A percentile compares a stretch with the other conserved stretches of the same genome.
Evolutionary conservation across 2,329 filamentous ascomycete genomes (phyloP).

Genomic region (Neocucurbitaria cava): DNA sequence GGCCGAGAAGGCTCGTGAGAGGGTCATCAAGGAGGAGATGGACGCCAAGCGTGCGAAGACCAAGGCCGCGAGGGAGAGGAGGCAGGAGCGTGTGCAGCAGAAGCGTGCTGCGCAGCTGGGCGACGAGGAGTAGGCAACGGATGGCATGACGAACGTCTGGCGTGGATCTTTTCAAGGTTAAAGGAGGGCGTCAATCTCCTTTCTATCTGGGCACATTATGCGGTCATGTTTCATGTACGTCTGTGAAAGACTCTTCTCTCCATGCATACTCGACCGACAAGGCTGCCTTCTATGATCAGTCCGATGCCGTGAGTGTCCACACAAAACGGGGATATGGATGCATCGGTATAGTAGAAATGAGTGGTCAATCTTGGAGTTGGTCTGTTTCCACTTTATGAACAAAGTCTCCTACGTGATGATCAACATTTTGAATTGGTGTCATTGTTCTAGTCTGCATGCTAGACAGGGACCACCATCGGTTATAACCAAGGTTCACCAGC

Average conservation of each 20-base stretch:
- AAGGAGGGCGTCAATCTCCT: conserved; percentile 49
- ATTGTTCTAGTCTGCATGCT: not conserved
- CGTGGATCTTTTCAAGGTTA: conserved; percentile 52
- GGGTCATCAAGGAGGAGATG: conserved; percentile 98
- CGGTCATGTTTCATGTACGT: conserved; percentile 55
- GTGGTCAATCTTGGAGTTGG: conserved; percentile 41
- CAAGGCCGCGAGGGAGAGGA: conserved; percentile 99
- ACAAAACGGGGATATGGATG: conserved; percentile 43
- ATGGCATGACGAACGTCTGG: conserved; percentile 49
- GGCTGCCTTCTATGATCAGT: conserved; percentile 41
- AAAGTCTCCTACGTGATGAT: not conserved
- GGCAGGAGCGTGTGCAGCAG: conserved; percentile 86
- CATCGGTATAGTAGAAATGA: conserved; percentile 44
- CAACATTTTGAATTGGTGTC: not conserved
- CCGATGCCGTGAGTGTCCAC: conserved; percentile 47
- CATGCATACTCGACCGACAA: conserved; percentile 46
- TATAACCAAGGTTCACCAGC: not conserved
- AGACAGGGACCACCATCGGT: not conserved
- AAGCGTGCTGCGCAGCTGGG: conserved; percentile 88
- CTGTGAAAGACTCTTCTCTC: conserved; percentile 49
- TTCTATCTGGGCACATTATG: conserved; percentile 53
- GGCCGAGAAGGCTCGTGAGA: conserved; percentile 98
- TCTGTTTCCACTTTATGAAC: conserved; percentile 19
- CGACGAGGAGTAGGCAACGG: conserved; percentile 55
- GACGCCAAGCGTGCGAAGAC: conserved; percentile 99